Base-by-base conservation (phyloP, 176 grass and related monocot genomes). In the Alloteropsis semialata region DNA sequence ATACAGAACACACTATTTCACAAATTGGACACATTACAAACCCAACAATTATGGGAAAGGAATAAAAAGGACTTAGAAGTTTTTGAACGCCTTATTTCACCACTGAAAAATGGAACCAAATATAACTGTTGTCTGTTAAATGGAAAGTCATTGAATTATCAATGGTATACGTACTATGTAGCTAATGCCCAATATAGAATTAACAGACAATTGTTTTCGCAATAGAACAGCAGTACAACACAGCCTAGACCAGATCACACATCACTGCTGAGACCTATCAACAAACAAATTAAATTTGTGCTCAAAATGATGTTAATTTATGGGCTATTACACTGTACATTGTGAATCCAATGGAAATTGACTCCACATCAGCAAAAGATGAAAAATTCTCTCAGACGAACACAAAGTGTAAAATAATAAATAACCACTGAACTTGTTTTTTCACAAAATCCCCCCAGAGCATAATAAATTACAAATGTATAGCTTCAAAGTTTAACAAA, bases 401-500 rank as follows among this genome's bases (percentile, higher is more conserved):
- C 6, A 19, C 17, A 74, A 74, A 22, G 19, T 21, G 19, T 10
- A 54, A 54, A 53, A 10, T 3, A 13, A 32, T 8, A 77, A 28
- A 17, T 64, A 34, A 54, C 21, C 39, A 50, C 28, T 51, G 42
- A 16, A 75, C 18, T 63, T 63, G n/a, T 45, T 84, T 63, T 33
- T 58, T 46, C 8, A 67, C 74, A 83, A 21, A 71, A 84, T 24
- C 59, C 56, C 54, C 10, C n/a, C n/a, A n/a, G 13, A 41, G 18
- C 22, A 61, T 48, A 67, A 64, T 6, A 61, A 62, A 68, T 59
- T 17, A 70, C 22, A 7, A 42, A 57, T 62, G 21, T 11, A 76
- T 57, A 63, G 39, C 45, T 24, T 53, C 37, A 79, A 82, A 61
- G 9, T 45, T 63, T 80, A 33, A 69, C 8, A 84, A 72, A 67